Evolutionary conservation across 179 eudicot genomes (phyloP).

Genomic region (Patellifolia procumbens): DNA sequence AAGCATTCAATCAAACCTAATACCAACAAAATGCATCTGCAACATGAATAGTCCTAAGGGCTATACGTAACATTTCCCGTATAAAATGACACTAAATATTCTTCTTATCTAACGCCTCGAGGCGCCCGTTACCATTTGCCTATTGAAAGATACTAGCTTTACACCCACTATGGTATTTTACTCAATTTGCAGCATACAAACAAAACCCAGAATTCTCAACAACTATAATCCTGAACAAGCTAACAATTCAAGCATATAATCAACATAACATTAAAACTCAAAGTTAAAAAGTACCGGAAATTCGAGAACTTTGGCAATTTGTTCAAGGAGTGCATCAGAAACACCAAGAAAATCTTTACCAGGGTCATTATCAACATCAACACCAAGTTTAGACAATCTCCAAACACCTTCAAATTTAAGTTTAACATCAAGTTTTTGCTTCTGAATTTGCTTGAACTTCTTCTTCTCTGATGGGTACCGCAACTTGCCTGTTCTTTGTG

Average conservation of each 20-base stretch:
- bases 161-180: background rate
- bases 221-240: background rate
- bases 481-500: slow-evolving; percentile 66
- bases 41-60: background rate
- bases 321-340: slow-evolving; percentile 62
- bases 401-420: slow-evolving; percentile 65
- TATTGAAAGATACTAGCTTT: too few relatives aligned
- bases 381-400: slow-evolving; percentile 71
- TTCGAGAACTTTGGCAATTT: slow-evolving; percentile 89
- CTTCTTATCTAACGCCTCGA: too few relatives aligned
- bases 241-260: background rate
- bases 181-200: slow-evolving; percentile 6
- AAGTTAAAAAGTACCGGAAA: slow-evolving; percentile 61
- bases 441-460: slow-evolving; percentile 48
- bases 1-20: background rate
- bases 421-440: slow-evolving; percentile 38
- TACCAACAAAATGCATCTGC: background rate
- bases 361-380: slow-evolving; percentile 71
- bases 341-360: slow-evolving; percentile 87
- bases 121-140: too few relatives aligned
- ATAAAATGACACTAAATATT: too few relatives aligned
- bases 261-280: background rate
- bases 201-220: slow-evolving; percentile 5
- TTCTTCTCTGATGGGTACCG: slow-evolving; percentile 97
- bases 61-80: background rate